These are phyloP conservation scores for Globisporangium acanthophoron DNA, from an alignment of 352 stramenopile species.

Conservation along the genomic window DNA sequence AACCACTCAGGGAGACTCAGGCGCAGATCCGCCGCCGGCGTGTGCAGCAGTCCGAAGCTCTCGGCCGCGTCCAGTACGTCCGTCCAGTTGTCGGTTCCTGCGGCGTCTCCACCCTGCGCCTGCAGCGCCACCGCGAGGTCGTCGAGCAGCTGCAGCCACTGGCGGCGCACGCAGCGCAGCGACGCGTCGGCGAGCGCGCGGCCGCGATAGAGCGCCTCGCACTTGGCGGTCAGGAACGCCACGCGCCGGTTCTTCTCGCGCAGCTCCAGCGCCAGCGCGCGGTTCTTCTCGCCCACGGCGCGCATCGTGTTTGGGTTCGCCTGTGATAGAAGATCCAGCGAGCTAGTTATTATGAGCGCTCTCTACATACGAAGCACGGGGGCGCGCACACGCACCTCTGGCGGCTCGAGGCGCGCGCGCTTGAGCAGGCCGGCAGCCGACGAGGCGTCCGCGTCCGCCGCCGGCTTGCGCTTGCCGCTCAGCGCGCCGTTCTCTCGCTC, in stretches of 20 bases:
- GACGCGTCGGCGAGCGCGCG: constrained; percentile 38
- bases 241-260: constrained; percentile 83
- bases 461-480: constrained; percentile 9
- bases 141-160: constrained; percentile 68
- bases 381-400: constrained; percentile 23
- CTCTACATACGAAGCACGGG: constrained; percentile 1
- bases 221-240: constrained; percentile 55
- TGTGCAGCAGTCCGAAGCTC: constrained; percentile 33
- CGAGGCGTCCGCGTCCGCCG: neutral
- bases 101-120: constrained; percentile 11
- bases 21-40: constrained; percentile 35
- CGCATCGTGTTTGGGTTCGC: constrained; percentile 77
- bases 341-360: neutral
- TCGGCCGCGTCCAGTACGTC: constrained; percentile 29
- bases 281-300: constrained; percentile 68
- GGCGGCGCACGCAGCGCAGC: constrained; percentile 49
- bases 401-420: constrained; percentile 3
- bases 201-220: constrained; percentile 59
- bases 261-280: constrained; percentile 65
- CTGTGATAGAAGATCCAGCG: constrained; percentile 10
- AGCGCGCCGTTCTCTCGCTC: constrained; percentile 5
- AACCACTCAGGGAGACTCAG: constrained; percentile 73
- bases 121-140: constrained; percentile 30
- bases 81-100: constrained; percentile 25
- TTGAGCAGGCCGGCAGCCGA: neutral